Conservation (phyloP, 1,139 yeast genomes). For the Zygoascus meyerae region DNA sequence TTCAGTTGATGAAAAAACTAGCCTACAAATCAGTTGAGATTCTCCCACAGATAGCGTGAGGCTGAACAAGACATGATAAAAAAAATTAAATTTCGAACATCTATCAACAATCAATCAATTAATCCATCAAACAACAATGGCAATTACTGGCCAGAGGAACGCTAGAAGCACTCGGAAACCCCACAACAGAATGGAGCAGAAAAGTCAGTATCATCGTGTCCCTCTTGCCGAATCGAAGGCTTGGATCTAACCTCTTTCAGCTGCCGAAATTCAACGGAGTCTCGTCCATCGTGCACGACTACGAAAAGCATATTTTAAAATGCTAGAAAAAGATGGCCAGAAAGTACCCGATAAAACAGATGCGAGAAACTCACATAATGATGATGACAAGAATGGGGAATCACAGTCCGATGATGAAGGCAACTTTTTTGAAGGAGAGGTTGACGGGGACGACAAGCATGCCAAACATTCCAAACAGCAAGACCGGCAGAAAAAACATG, state of each 20-base stretch:
- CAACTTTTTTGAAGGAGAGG: background rate
- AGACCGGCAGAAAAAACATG: constrained; percentile 26
- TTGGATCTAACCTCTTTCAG: background rate
- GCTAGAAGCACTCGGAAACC: background rate
- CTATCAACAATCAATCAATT: background rate
- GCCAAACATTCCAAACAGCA: background rate
- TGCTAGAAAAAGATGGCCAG: constrained; percentile 56
- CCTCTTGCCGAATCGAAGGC: background rate
- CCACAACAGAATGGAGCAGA: constrained; percentile 1
- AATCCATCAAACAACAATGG: background rate
- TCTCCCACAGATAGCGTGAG: too few relatives aligned
- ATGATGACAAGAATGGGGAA: constrained; percentile 4
- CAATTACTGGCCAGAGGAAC: background rate
- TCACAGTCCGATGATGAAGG: background rate
- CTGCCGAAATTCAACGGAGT: constrained; percentile 62
- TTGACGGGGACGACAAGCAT: background rate
- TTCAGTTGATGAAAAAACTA: too few relatives aligned
- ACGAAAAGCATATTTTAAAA: constrained; percentile 74
- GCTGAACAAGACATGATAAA: too few relatives aligned
- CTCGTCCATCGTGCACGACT: constrained; percentile 78
- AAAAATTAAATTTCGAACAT: too few relatives aligned
- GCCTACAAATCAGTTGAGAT: too few relatives aligned
- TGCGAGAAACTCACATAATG: constrained; percentile 28
- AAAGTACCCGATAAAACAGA: constrained; percentile 20
- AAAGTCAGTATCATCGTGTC: constrained; percentile 3